Evolutionary conservation across 768 basidiomycete genomes (phyloP).

Genomic region (Xanthoconium stramineum): DNA sequence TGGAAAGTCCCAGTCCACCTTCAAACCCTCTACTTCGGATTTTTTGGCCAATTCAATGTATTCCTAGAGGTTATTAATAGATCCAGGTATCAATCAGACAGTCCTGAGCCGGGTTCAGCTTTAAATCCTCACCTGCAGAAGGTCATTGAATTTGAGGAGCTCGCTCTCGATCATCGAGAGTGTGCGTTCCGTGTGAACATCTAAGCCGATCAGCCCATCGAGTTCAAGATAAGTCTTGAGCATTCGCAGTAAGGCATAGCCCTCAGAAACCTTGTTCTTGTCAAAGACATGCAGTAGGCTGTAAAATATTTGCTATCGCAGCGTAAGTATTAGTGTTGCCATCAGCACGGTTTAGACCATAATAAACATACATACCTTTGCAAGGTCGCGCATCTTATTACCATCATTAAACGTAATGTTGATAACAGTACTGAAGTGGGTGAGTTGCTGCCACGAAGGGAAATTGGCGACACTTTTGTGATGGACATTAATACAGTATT

Average conservation of each 20-base stretch:
- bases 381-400: slow-evolving; percentile 35
- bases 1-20: slow-evolving; percentile 31
- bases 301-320: not conserved
- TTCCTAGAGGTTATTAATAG: not conserved
- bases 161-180: not conserved
- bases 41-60: not conserved
- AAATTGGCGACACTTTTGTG: slow-evolving; percentile 24
- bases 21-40: not conserved
- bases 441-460: slow-evolving; percentile 34
- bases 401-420: slow-evolving; percentile 33
- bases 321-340: not conserved
- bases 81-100: not conserved
- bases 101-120: no score
- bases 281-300: not conserved
- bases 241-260: not conserved
- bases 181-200: not conserved
- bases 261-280: not conserved
- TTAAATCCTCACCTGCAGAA: not conserved
- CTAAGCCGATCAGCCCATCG: not conserved
- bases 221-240: not conserved
- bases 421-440: slow-evolving; percentile 29
- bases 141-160: not conserved
- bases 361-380: slow-evolving; percentile 25
- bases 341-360: no score
- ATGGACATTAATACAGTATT: not conserved